Evolutionary conservation across 78 protist species (phyloP).

Genomic region (Mastigamoeba balamuthi): DNA sequence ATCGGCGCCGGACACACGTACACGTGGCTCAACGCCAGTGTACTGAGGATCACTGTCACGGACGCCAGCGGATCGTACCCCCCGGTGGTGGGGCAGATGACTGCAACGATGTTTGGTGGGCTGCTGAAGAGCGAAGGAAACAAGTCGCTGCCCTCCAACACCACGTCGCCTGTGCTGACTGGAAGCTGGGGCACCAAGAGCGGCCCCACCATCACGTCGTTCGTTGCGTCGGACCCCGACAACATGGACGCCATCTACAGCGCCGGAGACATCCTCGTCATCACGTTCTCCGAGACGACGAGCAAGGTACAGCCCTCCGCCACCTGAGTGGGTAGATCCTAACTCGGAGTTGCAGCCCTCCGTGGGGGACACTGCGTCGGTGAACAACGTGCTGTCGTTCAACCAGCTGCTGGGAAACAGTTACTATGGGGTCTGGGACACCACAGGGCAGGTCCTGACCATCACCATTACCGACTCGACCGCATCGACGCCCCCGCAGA

Average conservation of each 20-base stretch:
- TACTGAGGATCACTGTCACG: background rate
- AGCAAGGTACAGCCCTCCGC: background rate
- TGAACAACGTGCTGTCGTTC: background rate
- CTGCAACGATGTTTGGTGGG: too few species aligned
- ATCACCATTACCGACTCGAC: background rate
- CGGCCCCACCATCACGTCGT: background rate
- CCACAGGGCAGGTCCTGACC: background rate
- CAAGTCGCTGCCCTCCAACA: background rate
- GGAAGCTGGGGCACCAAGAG: background rate
- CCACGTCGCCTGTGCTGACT: background rate
- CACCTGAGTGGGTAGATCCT: too few species aligned
- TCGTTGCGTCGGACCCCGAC: background rate
- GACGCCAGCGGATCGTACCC: too few species aligned
- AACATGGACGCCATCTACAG: background rate
- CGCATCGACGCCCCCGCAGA: background rate
- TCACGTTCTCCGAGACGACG: background rate
- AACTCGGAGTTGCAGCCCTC: too few species aligned
- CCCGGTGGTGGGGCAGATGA: too few species aligned
- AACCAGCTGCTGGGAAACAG: background rate
- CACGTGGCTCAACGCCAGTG: background rate
- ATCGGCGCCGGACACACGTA: too few species aligned
- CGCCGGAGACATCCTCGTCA: background rate
- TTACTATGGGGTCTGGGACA: background rate
- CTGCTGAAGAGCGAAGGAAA: too few species aligned
- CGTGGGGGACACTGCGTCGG: background rate